Evolutionary conservation across 352 stramenopile species (phyloP).

Genomic region (Phytophthora pistaciae): DNA sequence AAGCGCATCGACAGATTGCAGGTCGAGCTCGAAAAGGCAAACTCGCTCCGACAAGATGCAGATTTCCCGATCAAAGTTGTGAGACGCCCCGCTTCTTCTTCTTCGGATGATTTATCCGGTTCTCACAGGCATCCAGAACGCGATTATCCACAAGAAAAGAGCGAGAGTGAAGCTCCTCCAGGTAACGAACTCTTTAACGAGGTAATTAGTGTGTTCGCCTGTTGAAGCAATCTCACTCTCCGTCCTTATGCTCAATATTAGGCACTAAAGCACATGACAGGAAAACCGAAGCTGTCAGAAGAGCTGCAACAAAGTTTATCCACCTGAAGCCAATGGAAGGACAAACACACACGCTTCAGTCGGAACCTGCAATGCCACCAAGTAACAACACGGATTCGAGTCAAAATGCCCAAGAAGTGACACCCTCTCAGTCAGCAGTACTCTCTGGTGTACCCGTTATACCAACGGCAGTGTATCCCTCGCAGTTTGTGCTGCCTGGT

Average conservation of each 20-base stretch:
- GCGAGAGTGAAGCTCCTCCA: background rate
- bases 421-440: background rate
- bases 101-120: constrained; percentile 1
- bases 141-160: background rate
- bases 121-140: background rate
- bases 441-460: background rate
- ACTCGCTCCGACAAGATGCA: constrained; percentile 25
- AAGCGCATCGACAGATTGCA: constrained; percentile 47
- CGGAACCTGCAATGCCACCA: background rate
- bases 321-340: constrained; percentile 4
- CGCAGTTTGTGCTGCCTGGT: constrained; percentile 7
- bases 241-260: background rate
- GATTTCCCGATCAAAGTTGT: constrained; percentile 1
- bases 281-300: background rate
- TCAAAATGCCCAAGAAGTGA: background rate
- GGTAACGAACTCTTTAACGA: background rate
- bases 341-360: background rate
- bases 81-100: background rate
- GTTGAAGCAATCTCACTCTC: background rate
- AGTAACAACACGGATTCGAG: constrained; percentile 2
- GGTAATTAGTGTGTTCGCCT: background rate
- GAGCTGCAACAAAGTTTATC: constrained; percentile 22
- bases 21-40: constrained; percentile 40
- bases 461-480: constrained; percentile 4
- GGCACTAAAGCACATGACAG: background rate